Percentiles rank a stretch among this genome's conserved stretches.
Conservation (phyloP, 768 basidiomycete species). For the Suillus tomentosus region DNA sequence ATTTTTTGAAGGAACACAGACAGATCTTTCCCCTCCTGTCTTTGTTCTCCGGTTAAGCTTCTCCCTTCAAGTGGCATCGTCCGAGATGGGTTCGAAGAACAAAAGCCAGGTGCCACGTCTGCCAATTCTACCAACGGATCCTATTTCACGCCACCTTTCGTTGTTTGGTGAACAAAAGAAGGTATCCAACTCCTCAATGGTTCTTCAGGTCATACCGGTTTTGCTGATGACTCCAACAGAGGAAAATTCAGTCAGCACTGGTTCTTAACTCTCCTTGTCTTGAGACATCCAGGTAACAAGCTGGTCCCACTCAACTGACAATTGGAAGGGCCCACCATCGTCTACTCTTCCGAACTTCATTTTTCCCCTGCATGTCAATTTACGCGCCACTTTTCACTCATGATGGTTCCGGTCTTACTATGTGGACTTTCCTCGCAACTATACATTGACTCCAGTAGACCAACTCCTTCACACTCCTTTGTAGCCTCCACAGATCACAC, state of each 20-base stretch:
- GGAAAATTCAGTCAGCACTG: constrained; percentile 14
- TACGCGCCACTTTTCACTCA: constrained; percentile 9
- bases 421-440: constrained; percentile 12
- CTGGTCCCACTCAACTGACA: constrained; percentile 26
- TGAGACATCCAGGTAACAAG: constrained; percentile 33
- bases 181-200: background rate
- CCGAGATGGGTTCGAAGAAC: constrained; percentile 4
- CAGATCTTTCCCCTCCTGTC: constrained; percentile 13
- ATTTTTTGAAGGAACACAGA: constrained; percentile 1
- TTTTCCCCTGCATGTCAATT: constrained; percentile 16
- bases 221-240: constrained; percentile 15
- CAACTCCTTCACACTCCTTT: constrained; percentile 30
- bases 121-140: background rate
- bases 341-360: constrained; percentile 14
- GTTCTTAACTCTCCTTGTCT: constrained; percentile 31
- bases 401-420: constrained; percentile 14
- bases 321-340: constrained; percentile 20
- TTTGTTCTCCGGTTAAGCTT: constrained; percentile 11
- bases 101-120: background rate
- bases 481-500: constrained; percentile 26
- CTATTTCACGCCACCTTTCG: background rate
- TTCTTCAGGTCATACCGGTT: constrained; percentile 14
- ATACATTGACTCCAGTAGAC: constrained; percentile 27
- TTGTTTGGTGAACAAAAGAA: constrained; percentile 14
- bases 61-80: constrained; percentile 10